Evolutionary conservation across 768 basidiomycete genomes (phyloP).

Genomic region (Guyanaporus albipodus): DNA sequence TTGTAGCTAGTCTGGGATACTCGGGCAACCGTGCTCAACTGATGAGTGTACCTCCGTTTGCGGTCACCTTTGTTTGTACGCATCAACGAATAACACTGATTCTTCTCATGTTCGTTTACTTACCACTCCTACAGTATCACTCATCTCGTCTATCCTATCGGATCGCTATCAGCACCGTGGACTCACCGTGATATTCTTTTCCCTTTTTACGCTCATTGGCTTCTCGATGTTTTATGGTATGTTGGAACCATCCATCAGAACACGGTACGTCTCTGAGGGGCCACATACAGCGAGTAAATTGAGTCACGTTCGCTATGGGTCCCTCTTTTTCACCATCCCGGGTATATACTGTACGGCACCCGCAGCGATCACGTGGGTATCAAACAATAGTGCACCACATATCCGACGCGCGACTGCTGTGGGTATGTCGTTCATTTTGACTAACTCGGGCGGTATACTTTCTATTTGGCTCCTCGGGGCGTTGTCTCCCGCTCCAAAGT

Average conservation of each 20-base stretch:
- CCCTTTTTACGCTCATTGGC: slow-evolving; percentile 42
- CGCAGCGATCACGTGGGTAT: slow-evolving; percentile 52
- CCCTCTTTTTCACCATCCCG: slow-evolving; percentile 52
- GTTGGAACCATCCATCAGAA: slow-evolving; percentile 8
- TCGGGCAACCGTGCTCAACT: slow-evolving; percentile 52
- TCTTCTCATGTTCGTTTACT: no score
- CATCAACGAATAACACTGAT: background rate
- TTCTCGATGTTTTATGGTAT: slow-evolving; percentile 55
- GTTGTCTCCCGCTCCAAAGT: slow-evolving; percentile 47
- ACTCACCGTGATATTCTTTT: slow-evolving; percentile 41
- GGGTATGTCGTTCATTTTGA: slow-evolving; percentile 54
- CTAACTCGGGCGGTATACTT: slow-evolving; percentile 58
- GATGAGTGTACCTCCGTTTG: slow-evolving; percentile 59
- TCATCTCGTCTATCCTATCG: slow-evolving; percentile 40
- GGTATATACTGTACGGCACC: slow-evolving; percentile 54
- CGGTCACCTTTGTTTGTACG: slow-evolving; percentile 46
- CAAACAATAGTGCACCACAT: slow-evolving; percentile 59
- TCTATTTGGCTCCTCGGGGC: slow-evolving; percentile 56
- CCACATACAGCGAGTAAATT: slow-evolving; percentile 26
- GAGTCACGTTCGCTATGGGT: slow-evolving; percentile 44
- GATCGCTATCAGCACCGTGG: slow-evolving; percentile 53
- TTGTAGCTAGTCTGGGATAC: slow-evolving; percentile 60
- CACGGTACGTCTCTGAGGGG: no score
- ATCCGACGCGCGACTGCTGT: slow-evolving; percentile 54
- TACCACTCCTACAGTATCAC: background rate